Evolutionary conservation across 2,329 filamentous ascomycete genomes (phyloP), one percentile per base, ranked within the genome.

Genomic region (Penicillium janthinellum): DNA sequence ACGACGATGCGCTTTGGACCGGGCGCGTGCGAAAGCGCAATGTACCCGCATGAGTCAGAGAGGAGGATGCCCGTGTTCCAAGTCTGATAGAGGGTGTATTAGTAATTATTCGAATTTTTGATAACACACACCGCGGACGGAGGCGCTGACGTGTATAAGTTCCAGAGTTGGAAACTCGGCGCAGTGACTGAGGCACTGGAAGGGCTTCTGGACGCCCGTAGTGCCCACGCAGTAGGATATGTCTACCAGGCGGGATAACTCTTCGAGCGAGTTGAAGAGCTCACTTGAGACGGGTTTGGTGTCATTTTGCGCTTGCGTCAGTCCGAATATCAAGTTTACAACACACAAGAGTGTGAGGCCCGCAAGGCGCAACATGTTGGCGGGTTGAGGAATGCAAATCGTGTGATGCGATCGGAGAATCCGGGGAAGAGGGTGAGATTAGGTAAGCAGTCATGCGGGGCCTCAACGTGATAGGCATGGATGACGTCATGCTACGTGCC

Each of bases 211-310:
- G 62, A 99, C 88, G 41, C 94, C 95, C 0, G 90, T 89, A 5
- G 85, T 88, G 62, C 93, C 92, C 59, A 98, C 90, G 75, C 95
- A 99, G 78, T 98, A 98, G 50, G 92, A 83, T 60, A 98, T 95
- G 74, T 99, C 95, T 63, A 97, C 94, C 28, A 98, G 84, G 56
- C 93, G 88, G n/a, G 94, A 87, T 57, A 94, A 82, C 70, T 96
- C 90, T 76, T 97, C 92, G 14, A 99, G 86, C 17, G 91, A 88
- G 59, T 85, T 80, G 77, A 96, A 98, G 62, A 97, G 83, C 25
- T 81, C 70, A 31, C 77, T 71, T 4, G 90, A 88, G 57, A 95
- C 51, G 5, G 61, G 61, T 6, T 55, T 48, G 25, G 56, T 52
- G 22, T 58, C 55, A 52, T 59, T 56, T 14, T 47, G 44, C 7